phyloP scores from a whole-genome alignment of 768 basidiomycete genomes.

The Trichaptum fuscoviolaceum region DNA sequence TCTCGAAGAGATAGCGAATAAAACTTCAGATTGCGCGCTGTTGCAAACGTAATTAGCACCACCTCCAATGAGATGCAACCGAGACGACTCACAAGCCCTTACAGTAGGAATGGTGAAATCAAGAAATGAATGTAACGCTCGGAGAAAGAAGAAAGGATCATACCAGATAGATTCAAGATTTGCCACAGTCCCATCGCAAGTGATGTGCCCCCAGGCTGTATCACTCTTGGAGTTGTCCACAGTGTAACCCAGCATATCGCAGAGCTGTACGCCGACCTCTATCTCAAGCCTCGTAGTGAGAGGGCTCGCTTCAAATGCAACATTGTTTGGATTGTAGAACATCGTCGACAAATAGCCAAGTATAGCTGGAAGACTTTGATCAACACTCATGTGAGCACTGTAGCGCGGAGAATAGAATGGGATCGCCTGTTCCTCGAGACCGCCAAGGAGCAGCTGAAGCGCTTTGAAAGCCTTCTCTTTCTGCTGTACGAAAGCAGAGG shows the following conservation, averaged over 20 bases:
- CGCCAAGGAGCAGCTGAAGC: conserved; percentile 12
- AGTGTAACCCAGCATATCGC: conserved; percentile 35
- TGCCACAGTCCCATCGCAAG: conserved; percentile 38
- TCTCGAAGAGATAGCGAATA: conserved; percentile 35
- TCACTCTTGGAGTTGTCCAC: conserved; percentile 11
- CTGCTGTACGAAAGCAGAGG: conserved; percentile 15
- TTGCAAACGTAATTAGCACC: conserved; percentile 2
- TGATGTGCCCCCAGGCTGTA: conserved; percentile 39
- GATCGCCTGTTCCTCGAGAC: conserved; percentile 27
- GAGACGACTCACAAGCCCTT: background rate
- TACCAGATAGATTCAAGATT: conserved; percentile 45
- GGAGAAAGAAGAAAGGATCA: conserved; percentile 10
- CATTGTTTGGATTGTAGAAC: conserved; percentile 41
- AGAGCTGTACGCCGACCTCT: conserved; percentile 34
- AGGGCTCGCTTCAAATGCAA: conserved; percentile 35
- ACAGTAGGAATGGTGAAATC: conserved; percentile 3
- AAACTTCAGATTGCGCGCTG: conserved; percentile 43
- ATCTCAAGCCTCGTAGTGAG: conserved; percentile 34
- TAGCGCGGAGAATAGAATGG: conserved; percentile 38
- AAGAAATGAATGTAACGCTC: background rate
- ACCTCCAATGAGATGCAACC: background rate
- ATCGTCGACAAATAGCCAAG: conserved; percentile 22
- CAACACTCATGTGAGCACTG: conserved; percentile 35
- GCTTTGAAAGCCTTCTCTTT: conserved; percentile 17
- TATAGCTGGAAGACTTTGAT: conserved; percentile 18